Conservation (phyloP, 1,284 basidiomycete genomes). For the Fomitopsis schrenkii region DNA sequence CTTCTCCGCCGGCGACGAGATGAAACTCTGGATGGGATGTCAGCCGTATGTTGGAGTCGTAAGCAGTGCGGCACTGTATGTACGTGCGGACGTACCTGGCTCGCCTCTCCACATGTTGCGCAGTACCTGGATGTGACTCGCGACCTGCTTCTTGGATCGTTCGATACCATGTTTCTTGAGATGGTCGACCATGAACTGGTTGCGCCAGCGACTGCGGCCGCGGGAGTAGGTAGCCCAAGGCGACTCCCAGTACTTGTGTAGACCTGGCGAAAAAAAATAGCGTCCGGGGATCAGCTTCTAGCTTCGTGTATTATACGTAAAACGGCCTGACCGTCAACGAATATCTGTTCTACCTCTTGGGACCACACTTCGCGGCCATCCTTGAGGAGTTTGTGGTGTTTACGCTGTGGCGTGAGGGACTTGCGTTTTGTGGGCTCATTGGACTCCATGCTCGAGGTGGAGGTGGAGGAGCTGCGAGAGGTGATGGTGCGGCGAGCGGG, state of each 20-base stretch:
- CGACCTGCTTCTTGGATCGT: conserved; percentile 78
- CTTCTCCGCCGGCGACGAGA: conserved; percentile 72
- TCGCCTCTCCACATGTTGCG: conserved; percentile 84
- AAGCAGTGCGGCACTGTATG: not conserved
- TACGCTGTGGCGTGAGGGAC: conserved; percentile 70
- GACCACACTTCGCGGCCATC: conserved; percentile 83
- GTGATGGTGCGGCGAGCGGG: conserved; percentile 17
- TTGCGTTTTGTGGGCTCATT: conserved; percentile 18
- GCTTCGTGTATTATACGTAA: not conserved
- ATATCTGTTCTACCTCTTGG: conserved; percentile 65
- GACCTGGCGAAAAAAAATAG: conserved; percentile 37
- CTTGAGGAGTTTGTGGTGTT: conserved; percentile 79
- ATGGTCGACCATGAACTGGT: conserved; percentile 78
- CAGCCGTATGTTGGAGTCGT: conserved; percentile 11
- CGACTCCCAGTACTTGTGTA: conserved; percentile 71
- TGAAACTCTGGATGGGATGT: conserved; percentile 42
- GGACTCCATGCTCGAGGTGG: conserved; percentile 23
- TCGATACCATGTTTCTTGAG: conserved; percentile 61
- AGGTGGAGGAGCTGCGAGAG: conserved; percentile 19
- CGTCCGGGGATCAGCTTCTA: conserved; percentile 7
- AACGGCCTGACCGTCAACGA: conserved; percentile 57
- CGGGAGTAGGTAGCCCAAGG: conserved; percentile 75
- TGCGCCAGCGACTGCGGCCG: conserved; percentile 74
- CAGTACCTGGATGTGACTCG: conserved; percentile 78
- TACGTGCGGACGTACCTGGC: conserved; percentile 42